Evolutionary conservation across 306 rosid species (phyloP), one percentile per base, ranked within the genome.

Genomic region (Datisca glomerata): DNA sequence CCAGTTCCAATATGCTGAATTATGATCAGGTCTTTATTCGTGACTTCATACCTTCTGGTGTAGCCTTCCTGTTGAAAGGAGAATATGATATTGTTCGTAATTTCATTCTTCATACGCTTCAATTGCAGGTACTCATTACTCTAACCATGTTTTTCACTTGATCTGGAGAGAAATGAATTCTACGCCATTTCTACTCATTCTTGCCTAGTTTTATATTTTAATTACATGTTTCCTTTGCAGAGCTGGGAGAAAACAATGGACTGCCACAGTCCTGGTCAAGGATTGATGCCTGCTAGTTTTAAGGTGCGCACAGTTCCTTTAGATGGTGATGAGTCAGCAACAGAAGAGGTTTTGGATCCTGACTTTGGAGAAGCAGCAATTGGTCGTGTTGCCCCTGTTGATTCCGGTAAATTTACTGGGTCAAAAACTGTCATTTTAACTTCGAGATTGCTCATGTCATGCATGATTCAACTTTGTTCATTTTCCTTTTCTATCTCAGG

Each of bases 231-330:
- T 58, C 50, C 36, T 54, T 47, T 61, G 39, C 74, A 84, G 94
- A 84, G 94, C 73, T 84, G 94, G 94, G 94, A 84, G 76, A 84
- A 84, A 68, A 84, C 94, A 47, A 79, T 84, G 72, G 92, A 79
- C 63, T 84, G 94, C 53, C 82, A 84, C 47, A 84, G 95, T 60
- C 84, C 95, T 42, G 95, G 95, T 52, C 93, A 84, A 77, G 94
- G 95, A 56, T 48, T 79, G 64, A 84, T 79, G 95, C 95, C 95
- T 31, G 95, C 93, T 63, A 84, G 94, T 61, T 84, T 84, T 55
- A 84, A 84, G 71, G 84, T 79, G 32, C 75, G 86, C 15, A 76
- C 84, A 45, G 81, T 79, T 70, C 93, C 95, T 41, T 48, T 84
- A 43, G 95, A 84, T 11, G 71, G 85, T 60, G 95, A 79, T 61